These are phyloP conservation scores for Phytophthora megakarya DNA, from an alignment of 352 stramenopile species.

Conservation along the genomic window DNA sequence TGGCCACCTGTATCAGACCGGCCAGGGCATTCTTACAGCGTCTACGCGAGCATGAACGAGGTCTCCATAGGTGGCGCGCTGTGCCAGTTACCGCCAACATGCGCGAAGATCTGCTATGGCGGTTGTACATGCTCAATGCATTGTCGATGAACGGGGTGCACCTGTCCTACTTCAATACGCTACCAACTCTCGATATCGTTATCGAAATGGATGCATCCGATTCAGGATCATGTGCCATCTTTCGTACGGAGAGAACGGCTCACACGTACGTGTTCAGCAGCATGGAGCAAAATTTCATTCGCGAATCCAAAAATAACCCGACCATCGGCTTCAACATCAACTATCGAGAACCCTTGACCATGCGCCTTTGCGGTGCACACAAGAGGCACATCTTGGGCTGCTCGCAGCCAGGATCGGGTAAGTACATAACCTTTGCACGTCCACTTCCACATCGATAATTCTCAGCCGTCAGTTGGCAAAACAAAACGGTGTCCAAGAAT, in stretches of 20 bases:
- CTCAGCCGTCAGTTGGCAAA: conserved; percentile 19
- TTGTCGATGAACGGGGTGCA: conserved; percentile 18
- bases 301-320: not conserved
- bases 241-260: not conserved
- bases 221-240: conserved; percentile 8
- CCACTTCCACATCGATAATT: conserved; percentile 31
- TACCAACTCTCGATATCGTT: conserved; percentile 1
- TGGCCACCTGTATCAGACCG: conserved; percentile 25
- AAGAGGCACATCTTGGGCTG: not conserved
- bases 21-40: conserved; percentile 24
- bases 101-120: conserved; percentile 17
- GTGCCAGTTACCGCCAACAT: conserved; percentile 8
- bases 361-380: conserved; percentile 6
- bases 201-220: conserved; percentile 28
- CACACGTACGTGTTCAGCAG: not conserved
- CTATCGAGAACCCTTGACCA: conserved; percentile 22
- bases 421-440: conserved; percentile 1
- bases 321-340: conserved; percentile 32
- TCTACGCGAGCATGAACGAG: conserved; percentile 2
- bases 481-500: conserved; percentile 8
- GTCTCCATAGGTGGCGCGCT: not conserved
- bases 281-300: not conserved
- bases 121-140: conserved; percentile 9
- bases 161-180: conserved; percentile 10
- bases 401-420: not conserved